Conservation (phyloP, 257 asterid species). For the Nicotiana otophora region DNA sequence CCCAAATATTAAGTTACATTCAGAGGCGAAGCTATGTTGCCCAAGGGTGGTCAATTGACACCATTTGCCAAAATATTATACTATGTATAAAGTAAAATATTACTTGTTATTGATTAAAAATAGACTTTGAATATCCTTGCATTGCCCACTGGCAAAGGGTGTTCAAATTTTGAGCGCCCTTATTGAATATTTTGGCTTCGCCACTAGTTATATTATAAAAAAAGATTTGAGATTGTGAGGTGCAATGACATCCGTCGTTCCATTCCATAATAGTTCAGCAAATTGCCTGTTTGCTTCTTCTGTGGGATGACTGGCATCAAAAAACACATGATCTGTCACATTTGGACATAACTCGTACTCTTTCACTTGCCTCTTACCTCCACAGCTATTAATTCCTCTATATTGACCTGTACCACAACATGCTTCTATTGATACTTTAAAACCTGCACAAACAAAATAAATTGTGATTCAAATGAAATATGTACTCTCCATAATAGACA, state of each 20-base stretch:
- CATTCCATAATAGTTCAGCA: slow-evolving; percentile 44
- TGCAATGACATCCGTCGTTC: slow-evolving; percentile 7
- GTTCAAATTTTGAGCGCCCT: no score
- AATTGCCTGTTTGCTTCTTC: slow-evolving; percentile 30
- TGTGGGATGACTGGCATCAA: slow-evolving; percentile 43
- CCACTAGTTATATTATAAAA: background rate
- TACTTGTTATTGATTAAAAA: no score
- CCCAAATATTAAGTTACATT: no score
- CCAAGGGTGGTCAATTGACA: no score
- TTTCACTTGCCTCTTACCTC: slow-evolving; percentile 38
- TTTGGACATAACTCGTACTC: slow-evolving; percentile 37
- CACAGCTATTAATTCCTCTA: slow-evolving; percentile 41
- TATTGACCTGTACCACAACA: slow-evolving; percentile 49
- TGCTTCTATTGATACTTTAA: background rate
- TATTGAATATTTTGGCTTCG: no score
- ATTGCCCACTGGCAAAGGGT: no score
- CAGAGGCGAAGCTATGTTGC: no score
- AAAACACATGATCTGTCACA: slow-evolving; percentile 34
- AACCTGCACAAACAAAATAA: background rate
- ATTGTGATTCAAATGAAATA: no score
- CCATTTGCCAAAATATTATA: no score
- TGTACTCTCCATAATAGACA: no score
- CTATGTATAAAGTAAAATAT: no score
- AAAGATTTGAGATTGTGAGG: slow-evolving; percentile 28
- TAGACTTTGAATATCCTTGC: no score